Evolutionary conservation across 78 protist species (phyloP), one percentile per base, ranked within the genome.

Genomic region (Dictyostelium purpureum): DNA sequence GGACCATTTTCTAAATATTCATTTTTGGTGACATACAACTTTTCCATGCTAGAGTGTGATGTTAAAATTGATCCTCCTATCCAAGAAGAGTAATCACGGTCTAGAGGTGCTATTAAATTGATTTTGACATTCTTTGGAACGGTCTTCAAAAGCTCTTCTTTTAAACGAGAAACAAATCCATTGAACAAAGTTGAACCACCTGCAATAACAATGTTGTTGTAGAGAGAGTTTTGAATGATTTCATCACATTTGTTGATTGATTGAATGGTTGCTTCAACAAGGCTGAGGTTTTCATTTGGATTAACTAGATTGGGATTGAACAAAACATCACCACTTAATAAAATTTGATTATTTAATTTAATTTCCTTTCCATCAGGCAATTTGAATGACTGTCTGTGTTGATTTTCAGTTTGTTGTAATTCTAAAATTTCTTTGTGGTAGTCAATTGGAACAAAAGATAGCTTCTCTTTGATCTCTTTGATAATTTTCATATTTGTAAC

Each of bases 51-150:
- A 74, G 96, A 69, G n/a, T n/a, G n/a, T n/a, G n/a, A n/a, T n/a
- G n/a, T n/a, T 18, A 97, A 77, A 77, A 97, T 96, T 63, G 98
- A 96, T 12, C 99, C 99, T 26, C 99, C 99, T 45, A 97, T 95
- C 99, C 99, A 98, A 89, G 95, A 98, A 40, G 98, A 92, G 97
- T 94, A 96, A 82, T 95, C 89, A 47, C 98, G 94, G 87, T 97
- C 99, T 24, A n/a, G n/a, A n/a, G 97, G 96, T 59, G 98, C 98
- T 10, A 98, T 98, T 56, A 4, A 4, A 16, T 19, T 18, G 9
- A 18, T 18, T 4, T 4, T 18, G 7, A 4, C 18, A 18, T 18
- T 10, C 18, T 7, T 18, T 56, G 9, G 21, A 77, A 98, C 94
- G 54, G n/a, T n/a, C n/a, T n/a, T n/a, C n/a, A n/a, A n/a, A n/a